Base-by-base conservation (phyloP, 2,329 filamentous ascomycete species). In the Ampelomyces quisqualis region DNA sequence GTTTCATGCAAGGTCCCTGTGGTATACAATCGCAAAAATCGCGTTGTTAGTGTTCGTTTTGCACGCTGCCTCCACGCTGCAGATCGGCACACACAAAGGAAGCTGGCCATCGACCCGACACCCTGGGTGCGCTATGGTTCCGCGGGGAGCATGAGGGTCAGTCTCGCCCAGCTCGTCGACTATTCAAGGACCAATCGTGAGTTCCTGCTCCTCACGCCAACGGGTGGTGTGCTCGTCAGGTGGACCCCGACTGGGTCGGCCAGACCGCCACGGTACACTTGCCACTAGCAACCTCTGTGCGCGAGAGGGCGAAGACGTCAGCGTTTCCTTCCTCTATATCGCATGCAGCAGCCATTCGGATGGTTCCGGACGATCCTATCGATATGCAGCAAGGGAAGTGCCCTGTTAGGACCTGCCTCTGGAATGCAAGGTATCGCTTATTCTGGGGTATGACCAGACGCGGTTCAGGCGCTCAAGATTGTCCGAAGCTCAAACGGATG, bases 341-440 rank as follows among this genome's bases (percentile, higher is more conserved):
- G 58, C 60, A 64, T 64, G 55, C 60, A 63, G 52, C 47, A 42
- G 39, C 49, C 33, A 17, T 43, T 60, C 55, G 60, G 61, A 59
- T 63, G 55, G 57, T 64, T 62, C 63, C 61, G 58, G 57, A 31
- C 35, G 59, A 62, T 58, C 58, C 42, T 50, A 47, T 43, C 39
- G 44, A 54, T 43, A 45, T 47, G 49, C 44, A 46, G 23, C 32
- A 32, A 47, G 38, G 38, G 22, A 13, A 18, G 32, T 43, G 15
- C 29, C 47, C 47, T 39, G 34, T 41, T 36, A 30, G 26, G 43
- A 47, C 34, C 40, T 29, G 40, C 24, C 40, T 45, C 29, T 46
- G 51, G 60, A 64, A 65, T 63, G 60, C 42, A 46, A 55, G 45
- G 58, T 56, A 59, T 47, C 27, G 27, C 53, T 38, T 14, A 34